Conservation (phyloP, 805 yeast species). For the Danielozyma ontarioensis region DNA sequence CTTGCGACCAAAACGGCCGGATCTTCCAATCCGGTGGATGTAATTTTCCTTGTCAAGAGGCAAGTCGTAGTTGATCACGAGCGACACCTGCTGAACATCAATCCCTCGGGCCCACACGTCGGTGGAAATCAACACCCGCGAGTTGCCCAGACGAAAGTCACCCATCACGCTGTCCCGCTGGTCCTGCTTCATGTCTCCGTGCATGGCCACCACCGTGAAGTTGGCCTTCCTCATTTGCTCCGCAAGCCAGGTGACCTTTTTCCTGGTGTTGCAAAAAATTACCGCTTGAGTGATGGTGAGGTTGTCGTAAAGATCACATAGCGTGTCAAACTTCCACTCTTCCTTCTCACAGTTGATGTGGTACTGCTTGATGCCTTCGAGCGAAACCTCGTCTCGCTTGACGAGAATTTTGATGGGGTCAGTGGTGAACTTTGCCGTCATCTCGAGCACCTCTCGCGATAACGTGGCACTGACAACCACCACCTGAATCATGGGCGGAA, state of each 20-base stretch:
- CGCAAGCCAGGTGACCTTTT: constrained; percentile 89
- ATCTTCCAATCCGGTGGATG: constrained; percentile 96
- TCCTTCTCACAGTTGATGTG: constrained; percentile 88
- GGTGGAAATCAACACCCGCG: constrained; percentile 91
- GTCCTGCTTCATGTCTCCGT: constrained; percentile 93
- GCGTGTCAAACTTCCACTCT: constrained; percentile 88
- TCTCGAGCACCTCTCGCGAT: constrained; percentile 86
- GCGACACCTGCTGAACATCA: constrained; percentile 95
- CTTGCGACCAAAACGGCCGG: constrained; percentile 97
- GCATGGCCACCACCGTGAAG: constrained; percentile 94
- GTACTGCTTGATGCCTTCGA: constrained; percentile 93
- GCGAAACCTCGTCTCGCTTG: constrained; percentile 87
- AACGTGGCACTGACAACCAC: constrained; percentile 94
- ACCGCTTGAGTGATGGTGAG: constrained; percentile 96
- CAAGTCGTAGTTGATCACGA: constrained; percentile 92
- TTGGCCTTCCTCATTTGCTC: constrained; percentile 71
- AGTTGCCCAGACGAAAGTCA: constrained; percentile 90
- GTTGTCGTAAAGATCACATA: constrained; percentile 92
- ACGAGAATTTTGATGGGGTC: constrained; percentile 93
- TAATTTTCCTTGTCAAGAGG: constrained; percentile 93
- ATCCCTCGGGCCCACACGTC: constrained; percentile 98
- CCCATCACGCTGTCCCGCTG: constrained; percentile 94
- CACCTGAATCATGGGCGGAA: constrained; percentile 85
- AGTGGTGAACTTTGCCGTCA: constrained; percentile 87
- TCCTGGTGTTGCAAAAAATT: constrained; percentile 94